A percentile compares a stretch with the other conserved stretches of the same genome.
These are phyloP conservation scores for Gonium pectorale DNA, from an alignment of 139 green algal genomes.

Conservation along the genomic window DNA sequence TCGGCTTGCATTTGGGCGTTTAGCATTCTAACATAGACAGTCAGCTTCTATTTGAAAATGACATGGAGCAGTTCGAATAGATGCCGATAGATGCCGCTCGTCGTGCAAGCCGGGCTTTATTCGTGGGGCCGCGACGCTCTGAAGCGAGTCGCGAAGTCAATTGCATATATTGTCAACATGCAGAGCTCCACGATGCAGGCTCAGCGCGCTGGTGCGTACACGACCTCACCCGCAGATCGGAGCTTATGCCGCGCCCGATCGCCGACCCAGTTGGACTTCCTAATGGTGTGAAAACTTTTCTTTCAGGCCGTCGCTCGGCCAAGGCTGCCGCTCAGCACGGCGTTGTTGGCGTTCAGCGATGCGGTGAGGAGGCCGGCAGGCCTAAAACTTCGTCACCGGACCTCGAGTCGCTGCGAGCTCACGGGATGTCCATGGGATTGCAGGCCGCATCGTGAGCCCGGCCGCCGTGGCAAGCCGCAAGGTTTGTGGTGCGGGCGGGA, in stretches of 20 bases:
- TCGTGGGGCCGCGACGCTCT: too few relatives aligned
- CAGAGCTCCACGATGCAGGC: slow-evolving; percentile 29
- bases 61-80: too few relatives aligned
- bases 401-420: neutral
- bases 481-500: neutral
- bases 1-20: too few relatives aligned
- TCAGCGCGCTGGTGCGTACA: slow-evolving; percentile 19
- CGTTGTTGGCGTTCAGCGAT: neutral
- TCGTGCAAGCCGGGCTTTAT: too few relatives aligned
- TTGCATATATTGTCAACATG: too few relatives aligned
- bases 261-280: neutral
- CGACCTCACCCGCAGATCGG: neutral
- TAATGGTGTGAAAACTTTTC: neutral
- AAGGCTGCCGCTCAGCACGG: slow-evolving; percentile 24
- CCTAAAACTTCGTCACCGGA: neutral
- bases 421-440: neutral
- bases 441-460: neutral
- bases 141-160: too few relatives aligned
- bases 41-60: too few relatives aligned
- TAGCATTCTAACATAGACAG: too few relatives aligned
- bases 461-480: neutral
- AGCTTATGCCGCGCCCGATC: neutral
- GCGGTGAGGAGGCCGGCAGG: slow-evolving; percentile 10
- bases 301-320: neutral
- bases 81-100: too few relatives aligned